A percentile compares a stretch with the other conserved stretches of the same genome.
Conservation (phyloP, 352 stramenopile genomes). For the Aphanomyces euteiches region DNA sequence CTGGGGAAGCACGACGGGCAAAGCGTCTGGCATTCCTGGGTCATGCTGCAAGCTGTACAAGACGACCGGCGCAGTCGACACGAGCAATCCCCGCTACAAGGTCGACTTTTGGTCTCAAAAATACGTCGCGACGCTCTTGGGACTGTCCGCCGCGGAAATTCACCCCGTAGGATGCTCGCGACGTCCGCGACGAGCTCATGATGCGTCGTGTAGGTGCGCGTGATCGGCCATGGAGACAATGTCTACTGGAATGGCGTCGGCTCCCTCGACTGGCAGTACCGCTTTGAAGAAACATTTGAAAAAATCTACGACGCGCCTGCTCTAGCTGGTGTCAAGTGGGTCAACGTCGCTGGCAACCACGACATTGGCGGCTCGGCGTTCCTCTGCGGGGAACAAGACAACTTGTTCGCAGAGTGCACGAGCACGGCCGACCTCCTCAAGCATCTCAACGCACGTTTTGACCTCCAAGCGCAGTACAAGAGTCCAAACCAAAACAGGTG, state of each 20-base stretch:
- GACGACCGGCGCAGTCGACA: constrained; percentile 29
- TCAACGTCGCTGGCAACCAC: constrained; percentile 72
- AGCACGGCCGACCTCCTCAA: constrained; percentile 58
- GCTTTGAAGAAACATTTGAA: constrained; percentile 66
- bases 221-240: constrained; percentile 57
- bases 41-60: constrained; percentile 44
- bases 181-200: no score
- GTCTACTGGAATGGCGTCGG: constrained; percentile 75
- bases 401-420: constrained; percentile 56
- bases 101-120: constrained; percentile 44
- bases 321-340: constrained; percentile 54
- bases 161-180: constrained; percentile 11
- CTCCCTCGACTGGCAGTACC: constrained; percentile 52
- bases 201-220: constrained; percentile 16
- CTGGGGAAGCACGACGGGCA: constrained; percentile 42
- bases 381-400: constrained; percentile 68
- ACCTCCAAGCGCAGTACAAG: constrained; percentile 53
- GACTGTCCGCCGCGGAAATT: constrained; percentile 35
- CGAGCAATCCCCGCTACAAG: constrained; percentile 16
- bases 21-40: constrained; percentile 37
- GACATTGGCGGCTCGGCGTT: constrained; percentile 69
- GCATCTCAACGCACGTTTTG: constrained; percentile 64
- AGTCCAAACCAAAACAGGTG: constrained; percentile 61
- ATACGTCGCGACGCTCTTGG: constrained; percentile 43
- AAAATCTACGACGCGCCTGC: constrained; percentile 53